These are phyloP conservation scores for Clitocybe nebularis DNA, from an alignment of 1,284 basidiomycete species.

Conservation along the genomic window DNA sequence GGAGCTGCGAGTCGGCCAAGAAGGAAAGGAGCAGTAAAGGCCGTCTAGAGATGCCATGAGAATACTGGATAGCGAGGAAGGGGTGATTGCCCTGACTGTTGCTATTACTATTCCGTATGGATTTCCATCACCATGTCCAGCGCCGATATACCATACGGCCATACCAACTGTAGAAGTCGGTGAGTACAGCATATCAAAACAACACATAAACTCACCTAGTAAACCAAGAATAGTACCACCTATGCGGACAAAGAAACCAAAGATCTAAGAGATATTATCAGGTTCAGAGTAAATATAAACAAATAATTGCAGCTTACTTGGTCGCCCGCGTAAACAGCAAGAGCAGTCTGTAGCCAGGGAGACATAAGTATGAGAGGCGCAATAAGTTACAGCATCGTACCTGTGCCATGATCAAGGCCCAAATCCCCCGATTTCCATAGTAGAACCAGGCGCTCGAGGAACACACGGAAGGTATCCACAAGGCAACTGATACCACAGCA, in stretches of 20 bases:
- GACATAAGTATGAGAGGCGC: not conserved
- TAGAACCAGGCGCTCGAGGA: conserved; percentile 35
- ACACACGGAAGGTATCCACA: conserved; percentile 39
- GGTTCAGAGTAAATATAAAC: not conserved
- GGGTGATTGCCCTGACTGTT: no score
- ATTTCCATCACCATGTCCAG: conserved; percentile 31
- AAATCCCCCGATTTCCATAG: conserved; percentile 37
- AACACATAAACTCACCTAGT: conserved; percentile 23
- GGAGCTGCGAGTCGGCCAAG: conserved; percentile 29
- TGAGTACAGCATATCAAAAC: not conserved
- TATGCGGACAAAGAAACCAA: conserved; percentile 28
- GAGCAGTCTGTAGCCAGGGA: conserved; percentile 21
- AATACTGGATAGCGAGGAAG: conserved; percentile 3
- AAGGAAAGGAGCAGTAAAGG: conserved; percentile 30
- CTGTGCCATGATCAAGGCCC: conserved; percentile 42
- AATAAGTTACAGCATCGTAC: conserved; percentile 10
- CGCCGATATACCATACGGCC: conserved; percentile 38
- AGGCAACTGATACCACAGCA: conserved; percentile 34
- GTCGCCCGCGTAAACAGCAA: conserved; percentile 37
- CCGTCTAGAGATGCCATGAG: conserved; percentile 20
- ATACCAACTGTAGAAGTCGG: conserved; percentile 25
- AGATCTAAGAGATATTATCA: conserved; percentile 21
- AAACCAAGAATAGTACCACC: conserved; percentile 30
- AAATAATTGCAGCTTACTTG: conserved; percentile 24
- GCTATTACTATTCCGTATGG: conserved; percentile 37